Conservation (phyloP, 768 basidiomycete species). For the Lentinula aciculospora region DNA sequence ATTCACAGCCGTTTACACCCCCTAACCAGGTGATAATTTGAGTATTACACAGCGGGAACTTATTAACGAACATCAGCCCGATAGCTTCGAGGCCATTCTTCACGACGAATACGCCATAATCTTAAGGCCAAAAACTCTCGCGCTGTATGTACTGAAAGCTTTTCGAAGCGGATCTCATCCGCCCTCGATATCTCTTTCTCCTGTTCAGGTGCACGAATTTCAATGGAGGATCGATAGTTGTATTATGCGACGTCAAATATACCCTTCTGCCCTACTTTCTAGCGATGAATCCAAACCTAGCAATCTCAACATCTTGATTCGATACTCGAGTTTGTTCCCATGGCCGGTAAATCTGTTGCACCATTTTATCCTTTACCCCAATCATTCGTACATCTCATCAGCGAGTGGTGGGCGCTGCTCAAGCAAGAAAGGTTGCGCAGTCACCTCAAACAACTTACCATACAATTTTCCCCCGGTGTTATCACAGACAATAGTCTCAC, state of each 20-base stretch:
- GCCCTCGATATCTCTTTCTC: constrained; percentile 26
- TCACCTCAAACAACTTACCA: constrained; percentile 23
- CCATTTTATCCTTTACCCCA: constrained; percentile 47
- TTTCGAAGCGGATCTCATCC: constrained; percentile 15
- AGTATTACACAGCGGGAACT: neutral
- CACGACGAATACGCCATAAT: constrained; percentile 39
- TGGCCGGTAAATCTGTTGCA: constrained; percentile 72
- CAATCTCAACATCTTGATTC: constrained; percentile 47
- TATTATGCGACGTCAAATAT: constrained; percentile 29
- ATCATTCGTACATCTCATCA: constrained; percentile 26
- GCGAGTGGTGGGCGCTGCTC: neutral
- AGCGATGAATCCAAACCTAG: constrained; percentile 9
- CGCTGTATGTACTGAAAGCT: constrained; percentile 33
- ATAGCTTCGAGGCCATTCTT: constrained; percentile 36
- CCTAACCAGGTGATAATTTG: constrained; percentile 7
- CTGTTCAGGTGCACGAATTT: constrained; percentile 42
- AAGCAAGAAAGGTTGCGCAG: neutral
- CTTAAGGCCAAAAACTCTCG: constrained; percentile 33
- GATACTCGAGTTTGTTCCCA: constrained; percentile 55
- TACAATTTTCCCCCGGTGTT: constrained; percentile 31
- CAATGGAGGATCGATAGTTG: constrained; percentile 55
- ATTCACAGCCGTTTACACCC: neutral
- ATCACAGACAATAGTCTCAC: constrained; percentile 41
- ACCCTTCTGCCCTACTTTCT: constrained; percentile 12
- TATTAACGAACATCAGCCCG: constrained; percentile 21